Evolutionary conservation across 1,284 basidiomycete genomes (phyloP), one percentile per base, ranked within the genome.

Genomic region (Leucoagaricus sp.): DNA sequence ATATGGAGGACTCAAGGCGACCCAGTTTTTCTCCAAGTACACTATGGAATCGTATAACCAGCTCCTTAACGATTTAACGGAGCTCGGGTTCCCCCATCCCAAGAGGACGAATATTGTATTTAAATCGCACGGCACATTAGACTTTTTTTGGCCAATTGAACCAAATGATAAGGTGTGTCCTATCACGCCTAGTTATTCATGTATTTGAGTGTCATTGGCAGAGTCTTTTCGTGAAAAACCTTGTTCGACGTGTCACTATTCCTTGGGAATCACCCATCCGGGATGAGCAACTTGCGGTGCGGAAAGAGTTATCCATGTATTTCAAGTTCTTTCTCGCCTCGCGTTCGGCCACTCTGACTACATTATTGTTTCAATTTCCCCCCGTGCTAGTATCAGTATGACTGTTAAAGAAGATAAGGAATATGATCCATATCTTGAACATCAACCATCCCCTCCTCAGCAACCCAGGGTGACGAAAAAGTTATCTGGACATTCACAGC

Each of bases 81-180:
- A 52, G 2, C 62, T 78, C 12, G 72, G 69, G 45, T 54, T 75
- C 3, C 72, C 75, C 0, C 67, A 68, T 34, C 75, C 75, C 0
- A 76, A 73, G 60, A 50, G 49, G n/a, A 62, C 61, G 1, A 73
- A 72, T 42, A 64, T 72, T 23, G 51, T 33, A 6, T 63, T 75
- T 29, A 58, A 72, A 13, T 68, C 67, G 8, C 61, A 67, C 47
- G 73, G 69, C 4, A 63, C 64, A 28, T 66, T 75, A 21, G 63
- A 69, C 47, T 73, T 74, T 21, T 65, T 63, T 38, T 78, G 75
- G 75, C 62, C 63, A 6, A 50, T 60, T 31, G 61, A 61, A 12
- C 34, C 28, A 15, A 31, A 50, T 9, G 49, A 64, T 36, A 31
- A 50, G 5, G 49, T 64, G 33, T 61, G 66, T 67, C 62, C 28